phyloP scores from a whole-genome alignment of 768 basidiomycete genomes.

The Calocybe cyanea region DNA sequence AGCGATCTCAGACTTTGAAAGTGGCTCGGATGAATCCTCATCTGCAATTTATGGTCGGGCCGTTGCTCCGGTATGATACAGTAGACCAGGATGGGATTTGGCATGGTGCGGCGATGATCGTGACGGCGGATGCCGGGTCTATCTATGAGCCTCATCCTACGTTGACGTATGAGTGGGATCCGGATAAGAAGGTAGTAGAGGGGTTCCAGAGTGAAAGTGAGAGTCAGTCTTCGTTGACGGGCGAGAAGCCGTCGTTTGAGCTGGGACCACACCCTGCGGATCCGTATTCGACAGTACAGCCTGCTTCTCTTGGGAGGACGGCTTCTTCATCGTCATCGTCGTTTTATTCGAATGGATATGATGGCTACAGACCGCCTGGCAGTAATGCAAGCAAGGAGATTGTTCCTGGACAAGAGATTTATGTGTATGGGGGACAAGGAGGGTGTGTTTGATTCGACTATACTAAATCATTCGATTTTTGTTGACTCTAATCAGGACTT shows the following conservation, averaged over 20 bases:
- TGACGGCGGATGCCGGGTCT: conserved; percentile 80
- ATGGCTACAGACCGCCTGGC: conserved; percentile 5
- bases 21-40: conserved; percentile 74
- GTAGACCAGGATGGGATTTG: conserved; percentile 74
- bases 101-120: conserved; percentile 85
- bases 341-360: conserved; percentile 16
- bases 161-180: conserved; percentile 74
- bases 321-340: conserved; percentile 7
- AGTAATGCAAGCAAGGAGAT: conserved; percentile 37
- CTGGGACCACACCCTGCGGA: conserved; percentile 74
- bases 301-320: conserved; percentile 16
- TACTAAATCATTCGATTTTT: neutral
- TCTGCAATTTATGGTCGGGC: conserved; percentile 90
- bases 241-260: conserved; percentile 40
- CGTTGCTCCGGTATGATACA: conserved; percentile 85
- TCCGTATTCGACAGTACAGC: conserved; percentile 49
- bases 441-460: conserved; percentile 38
- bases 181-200: conserved; percentile 29
- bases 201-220: too few relatives aligned
- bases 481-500: conserved; percentile 54
- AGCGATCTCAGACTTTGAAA: conserved; percentile 57
- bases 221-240: neutral
- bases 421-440: conserved; percentile 55
- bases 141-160: conserved; percentile 71
- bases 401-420: conserved; percentile 66